Evolutionary conservation across 768 basidiomycete genomes (phyloP).

Genomic region (Auriscalpium vulgare): DNA sequence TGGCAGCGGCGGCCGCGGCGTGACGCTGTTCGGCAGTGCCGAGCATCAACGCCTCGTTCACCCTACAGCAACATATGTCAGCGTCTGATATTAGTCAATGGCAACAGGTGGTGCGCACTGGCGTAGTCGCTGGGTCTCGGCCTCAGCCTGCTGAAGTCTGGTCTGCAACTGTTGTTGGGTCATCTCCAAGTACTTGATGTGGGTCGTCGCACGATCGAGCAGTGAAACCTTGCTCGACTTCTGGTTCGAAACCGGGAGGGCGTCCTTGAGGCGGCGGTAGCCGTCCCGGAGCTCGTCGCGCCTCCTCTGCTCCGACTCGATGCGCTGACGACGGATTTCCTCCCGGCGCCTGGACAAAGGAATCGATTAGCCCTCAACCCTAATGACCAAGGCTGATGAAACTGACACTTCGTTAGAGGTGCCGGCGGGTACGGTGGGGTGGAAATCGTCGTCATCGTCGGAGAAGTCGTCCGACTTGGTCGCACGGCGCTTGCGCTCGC

Average conservation of each 20-base stretch:
- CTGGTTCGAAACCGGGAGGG: slow-evolving; percentile 84
- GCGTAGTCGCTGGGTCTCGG: slow-evolving; percentile 74
- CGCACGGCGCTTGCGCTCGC: slow-evolving; percentile 32
- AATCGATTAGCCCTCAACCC: not conserved
- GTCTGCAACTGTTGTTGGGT: slow-evolving; percentile 68
- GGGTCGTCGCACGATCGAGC: slow-evolving; percentile 80
- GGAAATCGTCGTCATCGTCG: slow-evolving; percentile 72
- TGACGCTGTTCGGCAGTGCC: slow-evolving; percentile 70
- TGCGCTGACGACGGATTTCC: slow-evolving; percentile 86
- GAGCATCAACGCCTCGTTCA: slow-evolving; percentile 88
- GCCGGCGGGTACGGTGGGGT: slow-evolving; percentile 38
- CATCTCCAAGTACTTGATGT: slow-evolving; percentile 83
- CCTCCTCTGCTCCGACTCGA: slow-evolving; percentile 88
- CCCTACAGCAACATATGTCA: slow-evolving; percentile 27
- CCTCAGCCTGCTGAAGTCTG: slow-evolving; percentile 69
- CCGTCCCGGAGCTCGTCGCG: slow-evolving; percentile 91
- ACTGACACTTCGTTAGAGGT: slow-evolving; percentile 47
- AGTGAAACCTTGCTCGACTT: slow-evolving; percentile 89
- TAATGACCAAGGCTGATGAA: not conserved
- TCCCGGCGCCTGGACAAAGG: slow-evolving; percentile 59
- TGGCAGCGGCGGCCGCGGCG: slow-evolving; percentile 48
- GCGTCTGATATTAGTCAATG: not conserved
- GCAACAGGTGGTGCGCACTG: slow-evolving; percentile 27
- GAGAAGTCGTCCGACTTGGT: slow-evolving; percentile 51
- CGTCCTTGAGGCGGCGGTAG: slow-evolving; percentile 85